phyloP scores from a whole-genome alignment of 2,329 filamentous ascomycete species.

The Sclerotinia glacialis region DNA sequence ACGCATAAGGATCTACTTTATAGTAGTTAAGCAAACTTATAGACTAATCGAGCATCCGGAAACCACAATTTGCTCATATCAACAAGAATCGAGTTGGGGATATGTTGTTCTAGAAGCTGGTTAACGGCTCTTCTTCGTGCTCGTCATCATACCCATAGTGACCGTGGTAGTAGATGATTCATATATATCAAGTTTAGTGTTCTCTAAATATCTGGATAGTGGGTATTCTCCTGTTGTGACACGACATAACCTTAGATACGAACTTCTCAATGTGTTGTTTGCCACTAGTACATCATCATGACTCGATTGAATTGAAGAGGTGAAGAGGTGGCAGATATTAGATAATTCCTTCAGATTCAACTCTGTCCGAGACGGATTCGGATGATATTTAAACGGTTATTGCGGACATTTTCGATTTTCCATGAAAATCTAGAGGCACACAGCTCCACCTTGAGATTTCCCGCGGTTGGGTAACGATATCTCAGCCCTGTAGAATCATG shows the following conservation, averaged over 20 bases:
- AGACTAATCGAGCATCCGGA: neutral
- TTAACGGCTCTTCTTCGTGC: neutral
- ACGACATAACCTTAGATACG: neutral
- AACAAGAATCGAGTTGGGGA: neutral
- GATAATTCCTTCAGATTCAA: neutral
- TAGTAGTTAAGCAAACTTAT: neutral
- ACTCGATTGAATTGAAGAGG: neutral
- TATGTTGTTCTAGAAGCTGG: neutral
- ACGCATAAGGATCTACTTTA: neutral
- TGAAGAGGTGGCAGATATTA: neutral
- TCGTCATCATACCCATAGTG: neutral
- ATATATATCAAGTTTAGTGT: neutral
- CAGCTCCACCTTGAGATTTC: neutral
- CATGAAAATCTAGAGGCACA: neutral
- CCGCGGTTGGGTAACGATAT: neutral
- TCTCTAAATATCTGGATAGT: neutral
- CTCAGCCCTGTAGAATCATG: slow-evolving; percentile 11
- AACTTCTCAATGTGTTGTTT: neutral
- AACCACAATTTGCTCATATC: neutral
- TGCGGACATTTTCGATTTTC: slow-evolving; percentile 14
- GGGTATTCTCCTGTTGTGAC: neutral
- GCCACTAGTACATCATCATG: neutral
- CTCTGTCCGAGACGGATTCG: neutral
- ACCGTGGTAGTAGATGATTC: no score
- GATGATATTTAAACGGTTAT: neutral